phyloP scores from a whole-genome alignment of 208 protist genomes.

The Trichomonas tenax region DNA sequence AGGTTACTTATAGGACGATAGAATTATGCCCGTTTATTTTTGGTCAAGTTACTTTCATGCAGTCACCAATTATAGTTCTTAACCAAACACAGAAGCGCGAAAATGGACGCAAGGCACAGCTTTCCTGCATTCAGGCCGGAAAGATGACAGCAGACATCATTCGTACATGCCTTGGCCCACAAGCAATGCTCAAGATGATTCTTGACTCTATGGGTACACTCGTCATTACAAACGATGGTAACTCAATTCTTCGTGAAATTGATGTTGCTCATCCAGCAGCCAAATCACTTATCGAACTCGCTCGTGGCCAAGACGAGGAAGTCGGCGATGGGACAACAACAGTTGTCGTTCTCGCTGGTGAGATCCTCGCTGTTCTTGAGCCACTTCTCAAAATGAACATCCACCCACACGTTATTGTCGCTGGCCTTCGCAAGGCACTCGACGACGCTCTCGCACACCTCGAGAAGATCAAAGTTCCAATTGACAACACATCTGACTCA shows the following conservation, averaged over 20 bases:
- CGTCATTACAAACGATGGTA: constrained; percentile 99
- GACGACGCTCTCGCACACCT: constrained; percentile 75
- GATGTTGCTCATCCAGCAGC: constrained; percentile 98
- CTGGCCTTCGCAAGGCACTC: constrained; percentile 79
- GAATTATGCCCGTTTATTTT: neutral
- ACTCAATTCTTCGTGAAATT: constrained; percentile 98
- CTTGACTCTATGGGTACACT: constrained; percentile 98
- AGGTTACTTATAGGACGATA: neutral
- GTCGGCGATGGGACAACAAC: constrained; percentile 98
- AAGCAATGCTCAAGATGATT: constrained; percentile 99
- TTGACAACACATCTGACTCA: constrained; percentile 73
- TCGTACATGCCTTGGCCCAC: constrained; percentile 93
- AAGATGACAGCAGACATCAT: constrained; percentile 67
- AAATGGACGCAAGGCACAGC: neutral
- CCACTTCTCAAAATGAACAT: constrained; percentile 88
- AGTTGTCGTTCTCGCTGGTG: constrained; percentile 94
- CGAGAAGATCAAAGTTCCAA: constrained; percentile 62
- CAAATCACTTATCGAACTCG: constrained; percentile 98
- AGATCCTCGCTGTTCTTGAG: constrained; percentile 84
- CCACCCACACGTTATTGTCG: constrained; percentile 93
- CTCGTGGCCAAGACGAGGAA: constrained; percentile 74
- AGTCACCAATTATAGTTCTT: constrained; percentile 12
- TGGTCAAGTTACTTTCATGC: neutral
- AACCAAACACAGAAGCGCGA: constrained; percentile 3
- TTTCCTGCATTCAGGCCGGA: neutral